These are phyloP conservation scores for Singerocomus rubriflavus DNA, from an alignment of 1,284 basidiomycete species.

Conservation along the genomic window DNA sequence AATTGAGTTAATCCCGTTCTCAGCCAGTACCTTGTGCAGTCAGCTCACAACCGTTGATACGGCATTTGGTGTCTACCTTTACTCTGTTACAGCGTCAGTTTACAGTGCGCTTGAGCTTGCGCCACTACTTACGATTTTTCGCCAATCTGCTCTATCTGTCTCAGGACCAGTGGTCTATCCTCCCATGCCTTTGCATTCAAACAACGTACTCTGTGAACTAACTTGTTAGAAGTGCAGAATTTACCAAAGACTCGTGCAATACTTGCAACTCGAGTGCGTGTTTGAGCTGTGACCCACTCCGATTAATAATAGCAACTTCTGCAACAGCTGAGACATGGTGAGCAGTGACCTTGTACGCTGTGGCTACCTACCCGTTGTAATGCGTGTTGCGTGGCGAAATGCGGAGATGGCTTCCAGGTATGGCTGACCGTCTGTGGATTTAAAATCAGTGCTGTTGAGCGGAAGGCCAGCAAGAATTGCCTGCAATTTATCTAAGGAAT, in stretches of 20 bases:
- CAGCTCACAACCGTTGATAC: constrained; percentile 2
- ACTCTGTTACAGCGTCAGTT: constrained; percentile 37
- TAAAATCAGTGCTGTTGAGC: constrained; percentile 64
- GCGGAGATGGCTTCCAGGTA: constrained; percentile 62
- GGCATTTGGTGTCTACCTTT: constrained; percentile 41
- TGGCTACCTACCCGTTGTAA: constrained; percentile 53
- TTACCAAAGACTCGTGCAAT: background rate
- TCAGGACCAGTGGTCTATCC: constrained; percentile 72
- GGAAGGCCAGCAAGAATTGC: constrained; percentile 74
- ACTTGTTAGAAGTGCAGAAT: constrained; percentile 7
- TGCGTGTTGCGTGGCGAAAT: constrained; percentile 66
- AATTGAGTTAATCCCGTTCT: constrained; percentile 67
- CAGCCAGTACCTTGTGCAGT: constrained; percentile 59
- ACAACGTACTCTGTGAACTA: constrained; percentile 57
- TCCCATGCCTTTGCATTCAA: constrained; percentile 83
- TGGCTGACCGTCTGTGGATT: constrained; percentile 65
- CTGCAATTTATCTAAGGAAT: constrained; percentile 34
- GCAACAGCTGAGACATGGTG: constrained; percentile 52
- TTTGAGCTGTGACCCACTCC: constrained; percentile 61
- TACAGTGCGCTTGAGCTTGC: background rate
- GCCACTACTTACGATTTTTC: constrained; percentile 71
- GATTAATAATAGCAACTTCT: constrained; percentile 65
- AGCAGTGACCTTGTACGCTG: background rate
- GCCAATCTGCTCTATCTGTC: constrained; percentile 78
- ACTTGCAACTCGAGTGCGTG: constrained; percentile 68